Evolutionary conservation across 768 basidiomycete species (phyloP).

Genomic region (Psilocybe sp.): DNA sequence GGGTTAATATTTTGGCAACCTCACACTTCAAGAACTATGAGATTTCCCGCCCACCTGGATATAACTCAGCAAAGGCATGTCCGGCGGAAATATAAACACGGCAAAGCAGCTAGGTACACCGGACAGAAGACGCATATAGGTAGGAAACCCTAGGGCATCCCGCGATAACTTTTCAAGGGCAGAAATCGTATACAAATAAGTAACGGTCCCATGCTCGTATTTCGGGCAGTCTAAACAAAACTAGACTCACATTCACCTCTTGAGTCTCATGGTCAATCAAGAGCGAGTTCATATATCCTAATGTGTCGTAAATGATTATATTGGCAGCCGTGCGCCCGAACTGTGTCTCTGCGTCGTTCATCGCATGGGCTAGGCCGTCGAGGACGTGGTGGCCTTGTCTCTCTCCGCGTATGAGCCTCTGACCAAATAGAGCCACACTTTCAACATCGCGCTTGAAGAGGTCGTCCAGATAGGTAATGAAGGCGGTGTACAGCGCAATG

Average conservation of each 20-base stretch:
- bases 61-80: slow-evolving; percentile 28
- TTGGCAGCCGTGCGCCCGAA: slow-evolving; percentile 28
- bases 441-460: slow-evolving; percentile 18
- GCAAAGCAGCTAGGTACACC: slow-evolving; percentile 32
- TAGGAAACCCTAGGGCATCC: slow-evolving; percentile 15
- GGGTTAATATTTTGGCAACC: not conserved
- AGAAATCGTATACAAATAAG: not conserved
- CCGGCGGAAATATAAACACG: slow-evolving; percentile 31
- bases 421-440: slow-evolving; percentile 30
- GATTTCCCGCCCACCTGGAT: slow-evolving; percentile 6
- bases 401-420: slow-evolving; percentile 22
- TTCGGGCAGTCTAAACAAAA: too few relatives aligned
- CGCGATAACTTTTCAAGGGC: slow-evolving; percentile 4
- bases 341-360: slow-evolving; percentile 24
- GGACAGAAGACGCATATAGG: slow-evolving; percentile 23
- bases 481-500: slow-evolving; percentile 38
- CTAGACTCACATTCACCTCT: slow-evolving; percentile 7
- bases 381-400: slow-evolving; percentile 28
- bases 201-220: too few relatives aligned
- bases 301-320: slow-evolving; percentile 30
- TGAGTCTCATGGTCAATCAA: slow-evolving; percentile 12
- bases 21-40: not conserved
- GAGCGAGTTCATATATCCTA: slow-evolving; percentile 31
- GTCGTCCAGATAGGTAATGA: slow-evolving; percentile 33
- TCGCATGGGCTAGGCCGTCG: slow-evolving; percentile 29